Base-by-base conservation (phyloP, 305 asterid genomes). In the Petunia hybrid region DNA sequence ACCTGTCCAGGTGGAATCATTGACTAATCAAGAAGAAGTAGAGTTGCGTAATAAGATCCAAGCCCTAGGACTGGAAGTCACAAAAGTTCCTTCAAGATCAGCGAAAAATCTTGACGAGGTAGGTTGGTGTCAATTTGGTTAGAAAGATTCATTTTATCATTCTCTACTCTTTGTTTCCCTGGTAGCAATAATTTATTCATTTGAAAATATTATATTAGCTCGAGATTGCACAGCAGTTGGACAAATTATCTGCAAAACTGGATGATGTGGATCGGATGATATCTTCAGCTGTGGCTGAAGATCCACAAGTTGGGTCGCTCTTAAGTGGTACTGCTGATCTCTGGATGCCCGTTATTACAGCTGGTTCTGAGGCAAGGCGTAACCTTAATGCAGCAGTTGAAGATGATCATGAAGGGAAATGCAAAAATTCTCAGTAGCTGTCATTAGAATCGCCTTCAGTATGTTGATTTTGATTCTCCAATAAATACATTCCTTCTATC, bases 301-400 rank as follows among this genome's bases (percentile, higher is more conserved):
- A 94, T 83, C 97, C 97, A 60, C 87, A 91, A 61, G 98, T 92
- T 53, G 85, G 85, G 86, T 90, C 90, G 55, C 90, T 95, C 71
- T 85, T 95, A 80, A 92, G 97, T 83, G 86, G 90, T 66, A 92
- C 99, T 1, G 94, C 98, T 48, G 95, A 94, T 88, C 89, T 95
- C 7, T 92, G 99, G 99, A 86, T 92, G 92, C 98, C 98, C 0
- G 95, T 92, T 82, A 92, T 92, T 38, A 95, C 98, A 51, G 98
- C 99, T 42, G 86, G 89, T 62, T 91, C 94, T 45, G 93, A 91
- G 84, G 95, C 94, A 84, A 90, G 99, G 68, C 88, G 93, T 43
- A 91, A 86, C 76, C 93, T 92, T 61, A 84, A 87, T 8, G 78
- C 91, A 6, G 6, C 85, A 14, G 79, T 80, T 53, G 90, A 83